Percentiles rank a stretch among this genome's conserved stretches.
phyloP scores from a whole-genome alignment of 371 early-diverging fungal genomes.

The Mortierella sp. region DNA sequence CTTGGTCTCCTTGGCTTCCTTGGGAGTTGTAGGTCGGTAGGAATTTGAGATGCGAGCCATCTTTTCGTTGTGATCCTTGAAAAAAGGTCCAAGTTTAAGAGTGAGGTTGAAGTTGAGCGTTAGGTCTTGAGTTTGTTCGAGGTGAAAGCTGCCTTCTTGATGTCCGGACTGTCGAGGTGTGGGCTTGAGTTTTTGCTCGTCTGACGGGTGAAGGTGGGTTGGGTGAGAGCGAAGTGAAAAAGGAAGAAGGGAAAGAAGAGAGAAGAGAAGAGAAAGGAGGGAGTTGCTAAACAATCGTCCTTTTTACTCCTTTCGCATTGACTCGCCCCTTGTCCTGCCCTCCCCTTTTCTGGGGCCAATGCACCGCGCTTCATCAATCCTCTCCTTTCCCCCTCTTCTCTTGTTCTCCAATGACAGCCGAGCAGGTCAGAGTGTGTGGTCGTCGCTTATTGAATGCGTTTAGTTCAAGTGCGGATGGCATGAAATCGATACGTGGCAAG shows the following conservation, averaged over 20 bases:
- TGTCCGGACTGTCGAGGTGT: neutral
- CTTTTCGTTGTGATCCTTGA: neutral
- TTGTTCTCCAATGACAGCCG: neutral
- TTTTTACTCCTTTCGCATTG: neutral
- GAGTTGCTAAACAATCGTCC: no score
- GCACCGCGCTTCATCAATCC: neutral
- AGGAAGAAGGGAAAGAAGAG: neutral
- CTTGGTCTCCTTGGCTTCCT: conserved; percentile 34
- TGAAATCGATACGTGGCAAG: neutral
- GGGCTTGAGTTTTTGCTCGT: neutral
- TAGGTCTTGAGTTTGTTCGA: neutral
- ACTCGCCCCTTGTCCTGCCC: neutral
- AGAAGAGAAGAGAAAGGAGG: neutral
- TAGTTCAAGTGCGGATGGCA: neutral
- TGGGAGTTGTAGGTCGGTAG: conserved; percentile 20
- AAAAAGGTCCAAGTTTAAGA: no score
- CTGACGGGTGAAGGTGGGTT: neutral
- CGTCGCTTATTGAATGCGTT: neutral
- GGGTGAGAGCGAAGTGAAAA: neutral
- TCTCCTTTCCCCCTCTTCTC: neutral
- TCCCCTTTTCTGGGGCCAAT: neutral
- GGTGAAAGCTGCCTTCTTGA: neutral
- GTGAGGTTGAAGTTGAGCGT: no score
- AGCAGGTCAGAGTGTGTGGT: neutral
- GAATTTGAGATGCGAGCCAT: conserved; percentile 30